Base-by-base conservation (phyloP, 192 early-diverging fungal species). In the Chytriomyces sp. region DNA sequence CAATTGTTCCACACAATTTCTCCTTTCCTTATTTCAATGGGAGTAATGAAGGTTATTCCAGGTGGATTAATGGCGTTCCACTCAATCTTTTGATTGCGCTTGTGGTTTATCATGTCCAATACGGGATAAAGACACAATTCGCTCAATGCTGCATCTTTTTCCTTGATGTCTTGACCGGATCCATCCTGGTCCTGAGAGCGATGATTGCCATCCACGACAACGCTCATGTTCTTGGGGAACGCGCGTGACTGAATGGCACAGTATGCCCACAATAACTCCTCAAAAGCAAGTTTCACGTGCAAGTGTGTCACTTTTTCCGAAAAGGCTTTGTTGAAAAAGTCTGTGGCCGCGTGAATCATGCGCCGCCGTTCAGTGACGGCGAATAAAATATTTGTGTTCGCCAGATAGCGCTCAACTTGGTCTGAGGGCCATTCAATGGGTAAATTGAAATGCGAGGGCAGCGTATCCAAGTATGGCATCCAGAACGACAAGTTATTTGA, bases 31-130 rank as follows among this genome's bases (percentile, higher is more conserved):
- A 79, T 37, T 2, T 52, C 61, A 26, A 74, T 73, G 52, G 64
- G 44, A 31, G 77, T 41, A 30, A 81, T 61, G 53, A 81, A 85
- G 19, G 73, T 40, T 1, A 81, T 79, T 52, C 67, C 75, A 14
- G 26, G 36, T 31, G n/a, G 55, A 40, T 41, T 67, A 59, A 34
- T 68, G 31, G 62, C 14, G 28, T 64, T 59, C 83, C 83, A 85
- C 57, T 82, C 79, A 52, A 85, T 81, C 41, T 77, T 75, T 17
- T 72, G 39, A 19, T 53, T 73, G 4, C 79, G 70, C 34, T 73
- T 70, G 70, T 85, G 83, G 66, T 80, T 85, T 22, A 85, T 59
- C 79, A 85, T 78, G 58, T 85, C 83, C 52, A 85, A 67, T 10
- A 82, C 73, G 2, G 83, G 83, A 64, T 80, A 85, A 6, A 85